Evolutionary conservation across 768 basidiomycete species (phyloP), one percentile per base, ranked within the genome.

Genomic region (Leccinum rimulosum): DNA sequence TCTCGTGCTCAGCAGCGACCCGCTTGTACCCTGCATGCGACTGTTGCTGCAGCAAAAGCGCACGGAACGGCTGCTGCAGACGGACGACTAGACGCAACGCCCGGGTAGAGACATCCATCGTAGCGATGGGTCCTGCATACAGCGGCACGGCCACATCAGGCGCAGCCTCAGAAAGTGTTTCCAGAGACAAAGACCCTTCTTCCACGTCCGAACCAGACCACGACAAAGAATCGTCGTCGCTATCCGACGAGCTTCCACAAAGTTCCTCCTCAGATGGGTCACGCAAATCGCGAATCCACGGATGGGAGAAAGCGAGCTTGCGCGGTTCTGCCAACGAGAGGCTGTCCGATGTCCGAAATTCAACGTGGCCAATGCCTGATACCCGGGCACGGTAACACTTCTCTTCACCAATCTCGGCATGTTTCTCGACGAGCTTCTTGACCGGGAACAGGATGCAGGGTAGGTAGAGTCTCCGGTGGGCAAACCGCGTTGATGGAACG

Each of bases 401-500:
- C 11, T 43, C 54, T 40, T 31, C 28, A 6, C 25, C 48, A 4
- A 2, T 12, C 19, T 19, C 38, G 19, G 28, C 9, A 2, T 40
- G 30, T 19, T 54, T 43, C 33, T 61, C 2, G n/a, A 3, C 11
- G 8, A 64, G 47, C 38, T 3, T 51, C 45, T 40, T 50, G 9
- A 60, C 61, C 3, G 47, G 5, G 36, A 64, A 63, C 2, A 48
- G 30, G 52, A 63, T 43, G 36, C 61, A 63, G 6, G 63, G 62
- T 11, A 64, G 58, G 45, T 50, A 3, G 8, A 64, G 43, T 9
- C 31, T 52, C 2, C 55, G 52, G 30, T 45, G 49, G 2, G 52
- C 22, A 31, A 63, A 62, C 17, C 53, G 47, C 6, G 33, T 33
- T 9, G 49, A 15, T 3, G 35, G 49, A 9, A 58, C 22, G 19